These are phyloP conservation scores for Thielaviopsis musarum DNA, from an alignment of 2,329 filamentous ascomycete species.

Conservation along the genomic window DNA sequence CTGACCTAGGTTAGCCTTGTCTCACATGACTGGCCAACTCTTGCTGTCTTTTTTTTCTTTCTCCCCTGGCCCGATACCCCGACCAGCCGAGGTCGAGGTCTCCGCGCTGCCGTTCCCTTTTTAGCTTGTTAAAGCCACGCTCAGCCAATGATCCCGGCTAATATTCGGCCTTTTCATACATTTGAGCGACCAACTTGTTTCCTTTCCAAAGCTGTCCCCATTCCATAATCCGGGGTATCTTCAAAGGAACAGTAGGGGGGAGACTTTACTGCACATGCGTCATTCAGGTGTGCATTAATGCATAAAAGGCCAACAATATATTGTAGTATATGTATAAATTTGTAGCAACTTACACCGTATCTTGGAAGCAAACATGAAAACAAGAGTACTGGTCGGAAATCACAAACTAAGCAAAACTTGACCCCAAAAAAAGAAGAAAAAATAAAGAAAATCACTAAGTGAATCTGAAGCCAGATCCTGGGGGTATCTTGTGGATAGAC, in stretches of 20 bases:
- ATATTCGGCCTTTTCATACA: not conserved
- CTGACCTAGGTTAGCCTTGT: not conserved
- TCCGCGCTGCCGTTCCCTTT: constrained; percentile 2
- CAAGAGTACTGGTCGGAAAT: too few species aligned
- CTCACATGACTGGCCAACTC: too few species aligned
- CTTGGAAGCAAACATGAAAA: too few species aligned
- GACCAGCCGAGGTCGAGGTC: constrained; percentile 9
- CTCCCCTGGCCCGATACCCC: constrained; percentile 7
- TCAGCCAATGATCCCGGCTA: not conserved
- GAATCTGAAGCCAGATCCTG: too few species aligned
- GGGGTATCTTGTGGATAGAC: too few species aligned
- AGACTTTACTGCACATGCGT: not conserved
- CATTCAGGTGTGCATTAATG: too few species aligned
- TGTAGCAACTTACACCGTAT: too few species aligned
- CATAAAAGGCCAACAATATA: too few species aligned
- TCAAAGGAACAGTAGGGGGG: too few species aligned
- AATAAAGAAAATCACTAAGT: not conserved
- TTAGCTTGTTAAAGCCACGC: not conserved
- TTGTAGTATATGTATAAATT: too few species aligned
- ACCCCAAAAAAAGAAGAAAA: not conserved
- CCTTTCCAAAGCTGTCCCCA: not conserved
- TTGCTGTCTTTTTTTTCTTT: not conserved
- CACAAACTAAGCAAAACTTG: not conserved
- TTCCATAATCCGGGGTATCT: not conserved
- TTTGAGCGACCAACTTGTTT: not conserved